Percentiles rank a stretch among this genome's conserved stretches.
Conservation (phyloP, 2,329 filamentous ascomycete species). For the Penicillium corylophilum region DNA sequence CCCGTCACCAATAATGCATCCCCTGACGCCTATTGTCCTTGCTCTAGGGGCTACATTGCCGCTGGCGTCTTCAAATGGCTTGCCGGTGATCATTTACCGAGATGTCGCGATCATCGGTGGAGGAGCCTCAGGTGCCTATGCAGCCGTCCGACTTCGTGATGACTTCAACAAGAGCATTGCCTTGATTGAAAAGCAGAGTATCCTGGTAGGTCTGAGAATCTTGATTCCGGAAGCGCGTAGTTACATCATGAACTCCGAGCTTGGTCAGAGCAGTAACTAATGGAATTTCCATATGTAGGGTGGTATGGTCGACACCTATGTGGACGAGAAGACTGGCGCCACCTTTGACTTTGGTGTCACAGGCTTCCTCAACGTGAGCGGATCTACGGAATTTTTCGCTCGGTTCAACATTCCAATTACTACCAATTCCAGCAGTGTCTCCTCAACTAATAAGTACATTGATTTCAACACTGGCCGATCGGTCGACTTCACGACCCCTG, state of each 20-base stretch:
- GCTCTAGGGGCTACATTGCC: background rate
- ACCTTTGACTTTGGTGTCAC: slow-evolving; percentile 22
- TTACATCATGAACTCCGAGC: background rate
- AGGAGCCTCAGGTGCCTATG: slow-evolving; percentile 25
- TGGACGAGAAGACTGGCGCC: slow-evolving; percentile 14
- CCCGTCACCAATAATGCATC: background rate
- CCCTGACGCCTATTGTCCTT: background rate
- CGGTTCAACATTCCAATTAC: slow-evolving; percentile 18
- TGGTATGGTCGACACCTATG: slow-evolving; percentile 23
- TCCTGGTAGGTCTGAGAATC: slow-evolving; percentile 11
- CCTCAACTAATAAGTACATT: slow-evolving; percentile 11
- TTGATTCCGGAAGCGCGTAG: background rate
- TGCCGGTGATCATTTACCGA: slow-evolving; percentile 11
- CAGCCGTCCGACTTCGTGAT: slow-evolving; percentile 25
- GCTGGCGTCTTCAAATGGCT: slow-evolving; percentile 1
- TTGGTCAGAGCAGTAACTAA: background rate
- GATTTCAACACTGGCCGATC: slow-evolving; percentile 18
- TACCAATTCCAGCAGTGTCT: background rate
- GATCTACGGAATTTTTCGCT: slow-evolving; percentile 19
- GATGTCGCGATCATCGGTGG: slow-evolving; percentile 26
- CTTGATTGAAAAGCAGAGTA: slow-evolving; percentile 21
- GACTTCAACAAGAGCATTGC: slow-evolving; percentile 20
- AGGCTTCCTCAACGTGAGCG: slow-evolving; percentile 18
- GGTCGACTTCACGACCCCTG: slow-evolving; percentile 7
- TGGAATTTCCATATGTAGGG: slow-evolving; percentile 12